Percentiles rank a stretch among this genome's conserved stretches.
Evolutionary conservation across 352 stramenopile species (phyloP).

Genomic region (Proteromonas lacertae): DNA sequence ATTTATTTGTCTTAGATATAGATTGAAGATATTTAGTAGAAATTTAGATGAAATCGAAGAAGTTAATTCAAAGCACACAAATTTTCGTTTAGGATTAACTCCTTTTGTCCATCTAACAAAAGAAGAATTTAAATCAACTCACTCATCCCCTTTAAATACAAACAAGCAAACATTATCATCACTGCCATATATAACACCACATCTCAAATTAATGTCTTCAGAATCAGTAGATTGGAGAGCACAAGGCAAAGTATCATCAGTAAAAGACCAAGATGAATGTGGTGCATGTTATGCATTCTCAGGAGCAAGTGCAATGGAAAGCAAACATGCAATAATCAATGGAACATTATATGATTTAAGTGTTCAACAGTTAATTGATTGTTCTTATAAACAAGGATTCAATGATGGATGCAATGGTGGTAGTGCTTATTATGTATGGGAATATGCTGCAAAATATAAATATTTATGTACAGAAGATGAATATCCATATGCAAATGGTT

Average conservation of each 20-base stretch:
- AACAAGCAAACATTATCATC: too few species aligned
- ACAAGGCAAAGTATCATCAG: slow-evolving; percentile 60
- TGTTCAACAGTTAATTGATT: slow-evolving; percentile 88
- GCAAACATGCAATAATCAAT: slow-evolving; percentile 54
- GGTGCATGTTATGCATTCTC: slow-evolving; percentile 96
- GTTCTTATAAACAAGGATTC: slow-evolving; percentile 51
- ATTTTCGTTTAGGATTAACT: too few species aligned
- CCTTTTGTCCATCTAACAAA: too few species aligned
- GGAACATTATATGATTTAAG: slow-evolving; percentile 52
- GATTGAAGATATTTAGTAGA: too few species aligned
- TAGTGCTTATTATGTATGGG: slow-evolving; percentile 82
- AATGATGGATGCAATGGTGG: slow-evolving; percentile 76
- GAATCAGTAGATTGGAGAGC: slow-evolving; percentile 66
- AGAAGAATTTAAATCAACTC: too few species aligned
- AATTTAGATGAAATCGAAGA: too few species aligned
- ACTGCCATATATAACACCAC: too few species aligned
- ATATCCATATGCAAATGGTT: slow-evolving; percentile 58
- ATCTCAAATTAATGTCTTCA: too few species aligned
- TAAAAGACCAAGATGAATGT: slow-evolving; percentile 92
- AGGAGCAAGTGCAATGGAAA: slow-evolving; percentile 79
- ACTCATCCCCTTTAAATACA: too few species aligned
- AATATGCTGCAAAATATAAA: slow-evolving; percentile 51
- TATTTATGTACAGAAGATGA: slow-evolving; percentile 66
- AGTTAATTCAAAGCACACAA: too few species aligned
- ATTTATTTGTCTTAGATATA: too few species aligned